Conservation (phyloP, 2,329 filamentous ascomycete genomes). For the Talaromyces atroroseus region DNA sequence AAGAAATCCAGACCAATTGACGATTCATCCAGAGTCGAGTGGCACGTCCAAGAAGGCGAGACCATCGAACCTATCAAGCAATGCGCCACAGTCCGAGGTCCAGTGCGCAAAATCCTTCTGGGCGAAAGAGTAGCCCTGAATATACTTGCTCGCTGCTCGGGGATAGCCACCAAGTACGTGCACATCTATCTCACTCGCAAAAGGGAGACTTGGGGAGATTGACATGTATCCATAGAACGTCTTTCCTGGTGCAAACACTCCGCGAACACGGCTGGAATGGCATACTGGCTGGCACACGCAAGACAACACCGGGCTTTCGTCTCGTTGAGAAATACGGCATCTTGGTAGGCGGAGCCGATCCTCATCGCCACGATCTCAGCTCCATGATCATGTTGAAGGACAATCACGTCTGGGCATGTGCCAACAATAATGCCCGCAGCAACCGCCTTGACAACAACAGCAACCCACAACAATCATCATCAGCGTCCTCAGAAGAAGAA, state of each 20-base stretch:
- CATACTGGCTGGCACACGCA: constrained; percentile 86
- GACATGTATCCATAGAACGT: constrained; percentile 14
- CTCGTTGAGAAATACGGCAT: constrained; percentile 98
- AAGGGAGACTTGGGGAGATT: not conserved
- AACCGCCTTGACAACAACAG: too few species aligned
- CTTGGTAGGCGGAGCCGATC: constrained; percentile 86
- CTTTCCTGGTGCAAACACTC: constrained; percentile 46
- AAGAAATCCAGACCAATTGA: not conserved
- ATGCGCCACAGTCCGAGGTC: constrained; percentile 79
- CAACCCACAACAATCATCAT: constrained; percentile 10
- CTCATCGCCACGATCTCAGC: constrained; percentile 83
- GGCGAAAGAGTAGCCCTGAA: constrained; percentile 92
- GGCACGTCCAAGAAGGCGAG: constrained; percentile 74
- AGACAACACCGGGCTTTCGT: constrained; percentile 93
- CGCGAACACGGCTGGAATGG: constrained; percentile 67
- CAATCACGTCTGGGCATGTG: constrained; percentile 92
- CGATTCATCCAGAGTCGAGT: constrained; percentile 60
- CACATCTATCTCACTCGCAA: not conserved
- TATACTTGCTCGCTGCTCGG: constrained; percentile 81
- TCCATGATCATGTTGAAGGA: constrained; percentile 99
- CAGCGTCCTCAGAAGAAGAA: constrained; percentile 14
- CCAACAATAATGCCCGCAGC: constrained; percentile 35
- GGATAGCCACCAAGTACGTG: constrained; percentile 64
- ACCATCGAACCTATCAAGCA: constrained; percentile 58
- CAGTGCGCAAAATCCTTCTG: constrained; percentile 76